phyloP scores from a whole-genome alignment of 345 rosid species.

The Salix udensis region DNA sequence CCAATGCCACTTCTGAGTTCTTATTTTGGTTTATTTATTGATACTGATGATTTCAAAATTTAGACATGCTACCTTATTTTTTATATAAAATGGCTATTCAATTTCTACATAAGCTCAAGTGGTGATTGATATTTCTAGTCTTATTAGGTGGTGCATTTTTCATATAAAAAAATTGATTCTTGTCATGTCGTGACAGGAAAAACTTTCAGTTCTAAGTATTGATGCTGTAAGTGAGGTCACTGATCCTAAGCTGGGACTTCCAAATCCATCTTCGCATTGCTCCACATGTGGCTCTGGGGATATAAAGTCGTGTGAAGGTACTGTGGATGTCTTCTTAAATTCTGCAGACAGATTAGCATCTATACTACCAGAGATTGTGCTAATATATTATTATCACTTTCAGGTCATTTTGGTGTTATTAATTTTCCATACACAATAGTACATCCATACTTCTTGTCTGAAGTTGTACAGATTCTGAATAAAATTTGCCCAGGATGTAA shows the following conservation, averaged over 20 bases:
- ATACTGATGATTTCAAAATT: background rate
- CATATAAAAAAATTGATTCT: background rate
- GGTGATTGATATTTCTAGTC: background rate
- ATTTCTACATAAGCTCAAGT: background rate
- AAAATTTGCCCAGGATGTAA: constrained; percentile 85
- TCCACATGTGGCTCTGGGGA: constrained; percentile 61
- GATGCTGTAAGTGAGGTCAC: constrained; percentile 50
- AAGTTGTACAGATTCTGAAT: constrained; percentile 60
- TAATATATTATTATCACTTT: constrained; percentile 12
- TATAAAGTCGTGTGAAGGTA: constrained; percentile 73
- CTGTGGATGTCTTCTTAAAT: constrained; percentile 11
- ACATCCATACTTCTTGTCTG: constrained; percentile 69
- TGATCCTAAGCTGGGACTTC: constrained; percentile 74
- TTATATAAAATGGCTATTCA: background rate
- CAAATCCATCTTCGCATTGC: constrained; percentile 60
- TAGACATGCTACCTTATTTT: background rate
- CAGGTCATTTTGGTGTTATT: constrained; percentile 83
- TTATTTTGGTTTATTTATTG: background rate
- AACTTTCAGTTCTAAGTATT: constrained; percentile 40
- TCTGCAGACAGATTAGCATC: background rate
- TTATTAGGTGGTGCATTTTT: background rate
- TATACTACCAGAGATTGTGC: constrained; percentile 4
- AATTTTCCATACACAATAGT: constrained; percentile 48
- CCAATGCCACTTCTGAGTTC: background rate
- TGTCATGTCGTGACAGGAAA: constrained; percentile 44